phyloP scores from a whole-genome alignment of 148 eudicot genomes.

The Rheum nobile region DNA sequence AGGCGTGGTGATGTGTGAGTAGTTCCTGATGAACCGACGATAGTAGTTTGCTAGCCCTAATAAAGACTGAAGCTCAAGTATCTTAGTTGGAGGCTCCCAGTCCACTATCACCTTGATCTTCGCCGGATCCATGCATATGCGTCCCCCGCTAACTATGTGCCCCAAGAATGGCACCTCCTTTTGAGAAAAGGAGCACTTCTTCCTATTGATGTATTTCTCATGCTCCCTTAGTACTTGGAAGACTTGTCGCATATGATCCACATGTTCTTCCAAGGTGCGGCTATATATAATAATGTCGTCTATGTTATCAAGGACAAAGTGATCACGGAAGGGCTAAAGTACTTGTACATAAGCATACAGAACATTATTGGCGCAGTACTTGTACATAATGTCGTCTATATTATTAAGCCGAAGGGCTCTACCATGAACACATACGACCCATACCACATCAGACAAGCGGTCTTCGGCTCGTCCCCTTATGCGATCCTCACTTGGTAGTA shows the following conservation, averaged over 20 bases:
- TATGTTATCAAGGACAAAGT: too few species aligned
- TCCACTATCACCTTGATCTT: background rate
- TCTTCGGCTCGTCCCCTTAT: background rate
- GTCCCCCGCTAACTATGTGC: background rate
- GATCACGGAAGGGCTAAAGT: too few species aligned
- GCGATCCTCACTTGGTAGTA: background rate
- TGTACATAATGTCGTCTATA: too few species aligned
- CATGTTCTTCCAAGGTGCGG: too few species aligned
- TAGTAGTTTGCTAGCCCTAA: too few species aligned
- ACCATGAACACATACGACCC: background rate
- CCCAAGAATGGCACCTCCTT: background rate
- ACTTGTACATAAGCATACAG: background rate
- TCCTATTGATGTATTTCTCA: background rate
- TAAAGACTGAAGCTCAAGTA: too few species aligned
- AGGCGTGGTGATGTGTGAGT: background rate
- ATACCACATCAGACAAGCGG: background rate
- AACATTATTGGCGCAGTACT: background rate
- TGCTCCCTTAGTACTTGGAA: background rate
- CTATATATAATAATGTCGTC: too few species aligned
- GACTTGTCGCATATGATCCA: too few species aligned
- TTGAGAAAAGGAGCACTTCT: background rate
- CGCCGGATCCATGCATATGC: too few species aligned
- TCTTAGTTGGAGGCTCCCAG: background rate
- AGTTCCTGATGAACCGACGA: background rate
- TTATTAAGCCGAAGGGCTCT: background rate